Conservation (phyloP, 225 moss, liverwort and hornwort genomes). For the Physcomitrium patens region DNA sequence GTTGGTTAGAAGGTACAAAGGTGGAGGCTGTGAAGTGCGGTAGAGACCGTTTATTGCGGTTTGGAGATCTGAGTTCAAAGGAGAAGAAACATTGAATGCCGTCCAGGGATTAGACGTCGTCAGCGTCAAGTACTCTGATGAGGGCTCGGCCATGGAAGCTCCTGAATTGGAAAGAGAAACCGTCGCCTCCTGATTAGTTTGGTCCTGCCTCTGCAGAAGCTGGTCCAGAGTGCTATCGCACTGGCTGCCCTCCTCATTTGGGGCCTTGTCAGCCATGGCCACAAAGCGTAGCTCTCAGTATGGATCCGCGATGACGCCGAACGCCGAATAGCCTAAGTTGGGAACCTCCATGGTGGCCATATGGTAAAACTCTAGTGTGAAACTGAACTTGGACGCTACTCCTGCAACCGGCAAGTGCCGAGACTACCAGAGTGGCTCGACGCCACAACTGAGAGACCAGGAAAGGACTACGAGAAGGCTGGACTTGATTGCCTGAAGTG, state of each 20-base stretch:
- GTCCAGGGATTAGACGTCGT: slow-evolving; percentile 38
- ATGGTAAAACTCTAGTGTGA: neutral
- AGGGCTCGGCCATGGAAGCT: slow-evolving; percentile 33
- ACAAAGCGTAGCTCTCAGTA: slow-evolving; percentile 28
- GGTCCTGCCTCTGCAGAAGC: slow-evolving; percentile 56
- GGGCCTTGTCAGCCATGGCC: slow-evolving; percentile 57
- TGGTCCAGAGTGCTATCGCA: slow-evolving; percentile 54
- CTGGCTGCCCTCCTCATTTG: slow-evolving; percentile 34
- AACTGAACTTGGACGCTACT: neutral
- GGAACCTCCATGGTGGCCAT: slow-evolving; percentile 34
- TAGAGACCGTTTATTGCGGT: slow-evolving; percentile 25
- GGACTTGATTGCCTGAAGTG: slow-evolving; percentile 15
- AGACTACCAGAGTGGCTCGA: neutral
- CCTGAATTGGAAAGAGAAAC: slow-evolving; percentile 38
- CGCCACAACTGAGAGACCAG: neutral
- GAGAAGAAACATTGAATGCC: slow-evolving; percentile 26
- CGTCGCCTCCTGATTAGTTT: slow-evolving; percentile 43
- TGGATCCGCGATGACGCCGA: slow-evolving; percentile 43
- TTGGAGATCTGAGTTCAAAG: slow-evolving; percentile 38
- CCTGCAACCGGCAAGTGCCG: neutral
- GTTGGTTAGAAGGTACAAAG: slow-evolving; percentile 25
- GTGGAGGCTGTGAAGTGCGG: slow-evolving; percentile 13
- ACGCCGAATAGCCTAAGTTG: slow-evolving; percentile 8
- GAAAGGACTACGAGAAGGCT: slow-evolving; percentile 1
- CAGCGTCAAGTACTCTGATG: slow-evolving; percentile 36